Conservation (phyloP, 495 filamentous ascomycete genomes). For the Hypoxylon trugodes region DNA sequence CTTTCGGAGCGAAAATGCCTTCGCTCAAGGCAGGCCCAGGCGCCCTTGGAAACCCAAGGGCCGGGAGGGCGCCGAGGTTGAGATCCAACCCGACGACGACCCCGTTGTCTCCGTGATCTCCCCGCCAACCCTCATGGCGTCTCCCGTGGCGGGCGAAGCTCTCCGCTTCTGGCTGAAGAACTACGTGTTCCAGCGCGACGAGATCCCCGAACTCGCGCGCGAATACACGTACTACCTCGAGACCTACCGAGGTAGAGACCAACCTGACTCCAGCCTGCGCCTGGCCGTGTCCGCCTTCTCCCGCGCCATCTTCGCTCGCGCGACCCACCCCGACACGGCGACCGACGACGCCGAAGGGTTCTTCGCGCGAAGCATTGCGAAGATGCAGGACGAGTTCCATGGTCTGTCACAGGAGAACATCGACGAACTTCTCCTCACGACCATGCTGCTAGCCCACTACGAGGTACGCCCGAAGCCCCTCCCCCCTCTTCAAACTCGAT, state of each 20-base stretch:
- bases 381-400: slow-evolving; percentile 2
- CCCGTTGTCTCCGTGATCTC: slow-evolving; percentile 4
- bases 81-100: too few relatives aligned
- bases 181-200: slow-evolving; percentile 17
- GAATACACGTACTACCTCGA: slow-evolving; percentile 38
- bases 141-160: slow-evolving; percentile 21
- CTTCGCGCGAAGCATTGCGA: slow-evolving; percentile 31
- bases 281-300: slow-evolving; percentile 44
- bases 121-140: slow-evolving; percentile 12
- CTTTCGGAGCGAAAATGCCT: slow-evolving; percentile 49
- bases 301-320: slow-evolving; percentile 42
- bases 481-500: neutral
- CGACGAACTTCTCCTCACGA: slow-evolving; percentile 43
- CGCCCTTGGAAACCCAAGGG: slow-evolving; percentile 34
- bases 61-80: neutral
- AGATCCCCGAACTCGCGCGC: slow-evolving; percentile 28
- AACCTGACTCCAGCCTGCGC: slow-evolving; percentile 39
- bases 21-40: slow-evolving; percentile 43
- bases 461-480: slow-evolving; percentile 25
- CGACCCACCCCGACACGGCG: slow-evolving; percentile 13
- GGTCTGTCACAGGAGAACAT: slow-evolving; percentile 38
- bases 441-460: slow-evolving; percentile 44
- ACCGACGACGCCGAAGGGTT: slow-evolving; percentile 25
- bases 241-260: slow-evolving; percentile 19
- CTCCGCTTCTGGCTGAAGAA: slow-evolving; percentile 26